Evolutionary conservation across 176 grass and related monocot genomes (phyloP).

Genomic region (Eleusine indica): DNA sequence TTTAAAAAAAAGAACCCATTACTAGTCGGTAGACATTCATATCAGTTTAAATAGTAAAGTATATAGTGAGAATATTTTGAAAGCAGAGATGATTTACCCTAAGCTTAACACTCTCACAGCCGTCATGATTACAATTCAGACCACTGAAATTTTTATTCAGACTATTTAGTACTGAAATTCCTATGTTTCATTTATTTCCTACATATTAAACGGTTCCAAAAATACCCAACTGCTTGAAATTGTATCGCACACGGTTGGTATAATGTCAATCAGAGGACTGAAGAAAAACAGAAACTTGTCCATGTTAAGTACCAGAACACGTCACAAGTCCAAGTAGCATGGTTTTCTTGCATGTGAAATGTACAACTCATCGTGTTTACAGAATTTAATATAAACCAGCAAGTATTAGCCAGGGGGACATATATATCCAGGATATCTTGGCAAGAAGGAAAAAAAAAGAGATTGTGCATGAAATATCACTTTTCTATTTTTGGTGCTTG

Average conservation of each 20-base stretch:
- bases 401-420: background rate
- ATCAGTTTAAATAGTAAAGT: constrained; percentile 2
- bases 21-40: background rate
- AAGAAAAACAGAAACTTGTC: background rate
- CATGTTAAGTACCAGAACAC: background rate
- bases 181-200: constrained; percentile 17
- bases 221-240: constrained; percentile 4
- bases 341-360: constrained; percentile 14
- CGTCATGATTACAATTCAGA: constrained; percentile 16
- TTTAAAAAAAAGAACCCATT: background rate
- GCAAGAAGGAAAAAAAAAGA: background rate
- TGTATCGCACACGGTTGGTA: background rate
- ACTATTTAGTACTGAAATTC: constrained; percentile 17
- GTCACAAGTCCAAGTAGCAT: background rate
- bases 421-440: constrained; percentile 11
- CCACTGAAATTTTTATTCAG: background rate
- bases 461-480: background rate
- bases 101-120: background rate
- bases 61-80: background rate
- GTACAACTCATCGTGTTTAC: background rate
- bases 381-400: background rate
- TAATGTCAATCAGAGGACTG: constrained; percentile 1
- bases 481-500: background rate
- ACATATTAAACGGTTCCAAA: constrained; percentile 17
- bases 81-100: background rate